A percentile compares a stretch with the other conserved stretches of the same genome.
Evolutionary conservation across 1,284 basidiomycete genomes (phyloP).

Genomic region (Inonotus obliquus): DNA sequence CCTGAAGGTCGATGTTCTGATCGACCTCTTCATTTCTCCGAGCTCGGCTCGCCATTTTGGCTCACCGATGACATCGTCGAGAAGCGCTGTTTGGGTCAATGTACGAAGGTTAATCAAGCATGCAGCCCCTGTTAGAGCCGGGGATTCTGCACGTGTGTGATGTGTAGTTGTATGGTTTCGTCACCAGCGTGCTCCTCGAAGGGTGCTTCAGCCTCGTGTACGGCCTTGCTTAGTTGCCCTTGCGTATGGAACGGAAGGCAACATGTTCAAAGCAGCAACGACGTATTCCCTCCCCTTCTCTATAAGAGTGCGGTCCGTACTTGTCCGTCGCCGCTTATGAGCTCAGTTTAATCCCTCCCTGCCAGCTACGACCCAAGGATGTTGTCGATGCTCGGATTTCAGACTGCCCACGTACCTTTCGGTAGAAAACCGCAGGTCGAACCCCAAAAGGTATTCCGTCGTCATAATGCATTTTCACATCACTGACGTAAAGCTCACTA

Average conservation of each 20-base stretch:
- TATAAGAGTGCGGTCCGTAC: slow-evolving; percentile 6
- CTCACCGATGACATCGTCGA: slow-evolving; percentile 13
- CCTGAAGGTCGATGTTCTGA: background rate
- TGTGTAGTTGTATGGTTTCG: slow-evolving; percentile 8
- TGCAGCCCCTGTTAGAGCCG: slow-evolving; percentile 3
- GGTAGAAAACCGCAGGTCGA: slow-evolving; percentile 13
- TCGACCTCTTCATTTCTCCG: slow-evolving; percentile 6
- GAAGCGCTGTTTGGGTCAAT: slow-evolving; percentile 11
- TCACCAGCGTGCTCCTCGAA: slow-evolving; percentile 11
- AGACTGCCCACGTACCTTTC: slow-evolving; percentile 10
- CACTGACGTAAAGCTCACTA: background rate
- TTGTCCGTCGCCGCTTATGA: slow-evolving; percentile 5
- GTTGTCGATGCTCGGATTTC: slow-evolving; percentile 17
- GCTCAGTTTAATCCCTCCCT: background rate
- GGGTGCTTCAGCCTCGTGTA: slow-evolving; percentile 14
- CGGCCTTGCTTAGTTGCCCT: slow-evolving; percentile 7
- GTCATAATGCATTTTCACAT: background rate
- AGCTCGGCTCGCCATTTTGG: slow-evolving; percentile 6
- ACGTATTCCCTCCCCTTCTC: slow-evolving; percentile 3
- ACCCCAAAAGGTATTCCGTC: slow-evolving; percentile 11
- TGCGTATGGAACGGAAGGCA: slow-evolving; percentile 14
- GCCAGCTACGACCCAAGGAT: slow-evolving; percentile 4
- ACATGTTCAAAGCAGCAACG: slow-evolving; percentile 11
- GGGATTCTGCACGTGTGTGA: slow-evolving; percentile 8
- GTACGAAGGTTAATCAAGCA: slow-evolving; percentile 18